Conservation (phyloP, 1,139 yeast species). For the Geotrichum histeridarum region DNA sequence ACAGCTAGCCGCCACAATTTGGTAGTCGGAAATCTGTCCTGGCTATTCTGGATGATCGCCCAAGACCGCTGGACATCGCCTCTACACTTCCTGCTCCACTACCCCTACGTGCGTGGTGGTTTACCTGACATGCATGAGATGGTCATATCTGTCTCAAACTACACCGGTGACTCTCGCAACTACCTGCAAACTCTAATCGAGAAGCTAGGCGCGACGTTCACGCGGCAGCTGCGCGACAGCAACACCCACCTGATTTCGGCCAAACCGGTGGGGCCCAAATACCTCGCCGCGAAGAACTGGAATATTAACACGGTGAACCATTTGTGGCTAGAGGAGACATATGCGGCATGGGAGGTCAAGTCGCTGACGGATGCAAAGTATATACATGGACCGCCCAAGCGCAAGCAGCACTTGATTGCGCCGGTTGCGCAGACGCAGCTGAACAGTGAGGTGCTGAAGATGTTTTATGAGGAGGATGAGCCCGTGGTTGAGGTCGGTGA, state of each 20-base stretch:
- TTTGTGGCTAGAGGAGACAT: conserved; percentile 86
- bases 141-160: conserved; percentile 67
- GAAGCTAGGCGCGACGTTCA: conserved; percentile 71
- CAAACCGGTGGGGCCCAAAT: conserved; percentile 65
- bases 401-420: conserved; percentile 41
- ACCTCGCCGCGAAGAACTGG: conserved; percentile 64
- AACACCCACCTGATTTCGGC: conserved; percentile 75
- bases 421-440: conserved; percentile 51
- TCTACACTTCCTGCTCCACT: conserved; percentile 53
- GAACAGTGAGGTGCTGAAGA: conserved; percentile 40
- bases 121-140: conserved; percentile 50
- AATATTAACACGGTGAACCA: conserved; percentile 64
- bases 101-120: conserved; percentile 59
- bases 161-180: conserved; percentile 75
- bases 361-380: conserved; percentile 46
- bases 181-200: conserved; percentile 63
- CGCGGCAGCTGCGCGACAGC: conserved; percentile 52
- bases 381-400: conserved; percentile 41
- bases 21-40: conserved; percentile 61
- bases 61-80: conserved; percentile 58
- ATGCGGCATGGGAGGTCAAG: conserved; percentile 53
- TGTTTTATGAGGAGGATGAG: conserved; percentile 36
- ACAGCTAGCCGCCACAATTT: conserved; percentile 33
- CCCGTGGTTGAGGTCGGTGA: conserved; percentile 23
- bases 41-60: conserved; percentile 67